phyloP scores from a whole-genome alignment of 2,329 filamentous ascomycete species.

The Botryotinia globosa region DNA sequence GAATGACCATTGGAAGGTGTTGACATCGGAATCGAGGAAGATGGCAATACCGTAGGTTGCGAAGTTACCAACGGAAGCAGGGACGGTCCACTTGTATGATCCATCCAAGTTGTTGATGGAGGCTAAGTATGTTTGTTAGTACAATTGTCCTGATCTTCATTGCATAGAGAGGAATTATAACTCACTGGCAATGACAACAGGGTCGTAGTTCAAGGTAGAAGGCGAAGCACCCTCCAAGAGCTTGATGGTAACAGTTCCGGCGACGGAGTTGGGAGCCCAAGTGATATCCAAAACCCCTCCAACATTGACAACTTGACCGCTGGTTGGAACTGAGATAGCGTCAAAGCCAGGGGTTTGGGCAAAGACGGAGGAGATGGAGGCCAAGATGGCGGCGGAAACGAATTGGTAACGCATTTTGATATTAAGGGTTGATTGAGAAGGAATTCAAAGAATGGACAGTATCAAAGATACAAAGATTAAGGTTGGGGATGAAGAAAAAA shows the following conservation, averaged over 20 bases:
- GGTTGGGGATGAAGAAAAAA: not conserved
- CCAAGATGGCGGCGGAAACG: constrained; percentile 33
- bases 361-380: constrained; percentile 37
- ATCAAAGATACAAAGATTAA: constrained; percentile 32
- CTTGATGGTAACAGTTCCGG: constrained; percentile 50
- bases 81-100: constrained; percentile 51
- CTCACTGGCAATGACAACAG: constrained; percentile 51
- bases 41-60: constrained; percentile 58
- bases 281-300: constrained; percentile 50
- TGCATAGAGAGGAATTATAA: constrained; percentile 26
- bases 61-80: constrained; percentile 44
- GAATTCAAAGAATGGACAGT: constrained; percentile 34
- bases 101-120: constrained; percentile 47
- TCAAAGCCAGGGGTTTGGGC: constrained; percentile 58
- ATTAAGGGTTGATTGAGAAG: constrained; percentile 2
- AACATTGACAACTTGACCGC: constrained; percentile 46
- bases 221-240: constrained; percentile 53
- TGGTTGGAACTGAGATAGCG: constrained; percentile 48
- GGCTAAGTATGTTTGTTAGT: constrained; percentile 40
- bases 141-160: not conserved
- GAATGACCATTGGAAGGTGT: constrained; percentile 61
- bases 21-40: constrained; percentile 43
- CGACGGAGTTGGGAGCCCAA: constrained; percentile 47
- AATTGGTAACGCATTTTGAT: constrained; percentile 35
- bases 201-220: constrained; percentile 44